These are phyloP conservation scores for Cyberlindnera nakhonratchasimensis DNA, from an alignment of 805 yeast genomes.

Conservation along the genomic window DNA sequence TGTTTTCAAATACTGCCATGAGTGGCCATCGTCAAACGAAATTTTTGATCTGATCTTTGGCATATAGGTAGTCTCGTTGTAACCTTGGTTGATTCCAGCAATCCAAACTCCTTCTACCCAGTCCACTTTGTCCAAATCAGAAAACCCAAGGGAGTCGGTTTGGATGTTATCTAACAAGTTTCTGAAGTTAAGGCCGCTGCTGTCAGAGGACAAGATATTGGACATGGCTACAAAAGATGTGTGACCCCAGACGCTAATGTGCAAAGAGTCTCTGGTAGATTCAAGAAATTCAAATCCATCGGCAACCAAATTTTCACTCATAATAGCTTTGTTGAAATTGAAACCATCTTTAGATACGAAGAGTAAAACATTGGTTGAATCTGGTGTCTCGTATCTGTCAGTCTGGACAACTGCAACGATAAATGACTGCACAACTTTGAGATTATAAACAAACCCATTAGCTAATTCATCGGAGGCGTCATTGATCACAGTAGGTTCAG, in stretches of 20 bases:
- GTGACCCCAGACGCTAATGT: conserved; percentile 33
- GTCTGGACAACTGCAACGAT: conserved; percentile 32
- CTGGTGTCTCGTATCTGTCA: conserved; percentile 19
- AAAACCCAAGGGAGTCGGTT: conserved; percentile 28
- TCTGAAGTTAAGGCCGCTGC: conserved; percentile 49
- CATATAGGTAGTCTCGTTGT: conserved; percentile 11
- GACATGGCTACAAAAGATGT: conserved; percentile 16
- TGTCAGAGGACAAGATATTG: conserved; percentile 37
- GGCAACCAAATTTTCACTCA: conserved; percentile 25
- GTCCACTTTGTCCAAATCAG: conserved; percentile 39
- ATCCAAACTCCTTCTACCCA: conserved; percentile 69
- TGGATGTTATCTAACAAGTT: conserved; percentile 40
- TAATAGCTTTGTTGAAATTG: conserved; percentile 33
- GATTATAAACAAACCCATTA: conserved; percentile 31
- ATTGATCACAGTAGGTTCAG: conserved; percentile 28
- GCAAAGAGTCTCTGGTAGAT: conserved; percentile 40
- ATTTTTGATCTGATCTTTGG: conserved; percentile 33
- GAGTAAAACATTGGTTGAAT: conserved; percentile 24
- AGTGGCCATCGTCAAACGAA: conserved; percentile 38
- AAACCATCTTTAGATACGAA: conserved; percentile 34
- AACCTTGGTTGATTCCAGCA: conserved; percentile 35
- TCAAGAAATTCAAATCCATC: conserved; percentile 29
- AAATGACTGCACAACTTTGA: conserved; percentile 32
- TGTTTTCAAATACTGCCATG: conserved; percentile 32
- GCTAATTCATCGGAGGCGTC: conserved; percentile 30